Percentiles rank a stretch among this genome's conserved stretches.
phyloP scores from a whole-genome alignment of 306 rosid species.

The Quercus parvula region DNA sequence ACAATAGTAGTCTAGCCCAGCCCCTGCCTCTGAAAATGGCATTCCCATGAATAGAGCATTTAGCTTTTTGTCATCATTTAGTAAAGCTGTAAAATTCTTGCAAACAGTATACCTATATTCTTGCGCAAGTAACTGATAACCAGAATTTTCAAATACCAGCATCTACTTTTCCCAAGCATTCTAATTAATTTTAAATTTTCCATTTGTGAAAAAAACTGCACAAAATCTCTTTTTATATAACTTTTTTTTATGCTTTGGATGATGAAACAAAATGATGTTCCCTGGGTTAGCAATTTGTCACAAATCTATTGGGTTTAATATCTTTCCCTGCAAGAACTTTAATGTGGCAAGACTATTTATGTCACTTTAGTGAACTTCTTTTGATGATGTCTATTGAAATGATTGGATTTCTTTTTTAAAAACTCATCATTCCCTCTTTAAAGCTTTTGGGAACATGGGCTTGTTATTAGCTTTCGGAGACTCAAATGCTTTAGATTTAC shows the following conservation, averaged over 20 bases:
- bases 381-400: conserved; percentile 62
- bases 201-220: conserved; percentile 11
- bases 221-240: background rate
- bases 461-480: conserved; percentile 59
- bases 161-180: conserved; percentile 15
- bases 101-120: conserved; percentile 34
- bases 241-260: conserved; percentile 15
- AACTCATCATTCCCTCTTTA: conserved; percentile 59
- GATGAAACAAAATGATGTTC: conserved; percentile 44
- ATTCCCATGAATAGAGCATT: background rate
- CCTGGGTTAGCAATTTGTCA: conserved; percentile 32
- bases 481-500: conserved; percentile 52
- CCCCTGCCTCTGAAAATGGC: background rate
- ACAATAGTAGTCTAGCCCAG: background rate
- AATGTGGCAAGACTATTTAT: conserved; percentile 34
- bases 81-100: conserved; percentile 26
- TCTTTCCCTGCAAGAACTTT: conserved; percentile 25
- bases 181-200: background rate
- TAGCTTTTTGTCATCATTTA: conserved; percentile 2
- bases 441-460: conserved; percentile 77
- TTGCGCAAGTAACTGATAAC: conserved; percentile 37
- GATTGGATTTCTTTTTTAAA: conserved; percentile 43
- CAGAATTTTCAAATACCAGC: conserved; percentile 24
- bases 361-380: conserved; percentile 56
- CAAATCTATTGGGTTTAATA: conserved; percentile 12